phyloP scores from a whole-genome alignment of 768 basidiomycete genomes.

The Tricholoma matsutake region DNA sequence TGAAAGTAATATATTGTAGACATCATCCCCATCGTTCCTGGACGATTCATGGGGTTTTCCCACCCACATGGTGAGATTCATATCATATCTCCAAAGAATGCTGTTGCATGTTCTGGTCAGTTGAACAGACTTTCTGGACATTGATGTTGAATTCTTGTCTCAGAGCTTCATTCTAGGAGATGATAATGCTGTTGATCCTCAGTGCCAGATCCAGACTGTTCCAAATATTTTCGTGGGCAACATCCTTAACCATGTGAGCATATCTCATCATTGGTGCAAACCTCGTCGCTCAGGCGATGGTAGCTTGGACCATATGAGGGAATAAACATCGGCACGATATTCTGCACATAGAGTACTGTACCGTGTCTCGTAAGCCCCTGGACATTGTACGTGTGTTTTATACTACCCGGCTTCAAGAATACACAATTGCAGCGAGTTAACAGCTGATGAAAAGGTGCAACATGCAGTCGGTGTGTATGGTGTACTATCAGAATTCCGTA shows the following conservation, averaged over 20 bases:
- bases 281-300: not conserved
- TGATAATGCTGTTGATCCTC: constrained; percentile 51
- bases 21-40: constrained; percentile 1
- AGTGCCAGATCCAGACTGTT: constrained; percentile 54
- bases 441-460: no score
- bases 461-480: no score
- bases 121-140: not conserved
- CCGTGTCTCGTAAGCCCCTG: not conserved
- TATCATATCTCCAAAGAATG: constrained; percentile 38
- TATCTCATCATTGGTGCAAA: not conserved
- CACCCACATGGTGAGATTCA: constrained; percentile 57
- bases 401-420: no score
- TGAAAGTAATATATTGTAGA: not conserved
- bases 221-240: constrained; percentile 50
- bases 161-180: no score
- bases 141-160: not conserved
- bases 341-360: constrained; percentile 23
- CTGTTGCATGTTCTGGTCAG: constrained; percentile 36
- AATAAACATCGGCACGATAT: constrained; percentile 52
- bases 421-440: no score
- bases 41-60: constrained; percentile 38
- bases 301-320: constrained; percentile 53
- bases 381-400: not conserved
- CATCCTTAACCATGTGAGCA: constrained; percentile 48
- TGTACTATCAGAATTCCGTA: no score